Evolutionary conservation across 495 filamentous ascomycete species (phyloP).

Genomic region (Penicillium turbatum): DNA sequence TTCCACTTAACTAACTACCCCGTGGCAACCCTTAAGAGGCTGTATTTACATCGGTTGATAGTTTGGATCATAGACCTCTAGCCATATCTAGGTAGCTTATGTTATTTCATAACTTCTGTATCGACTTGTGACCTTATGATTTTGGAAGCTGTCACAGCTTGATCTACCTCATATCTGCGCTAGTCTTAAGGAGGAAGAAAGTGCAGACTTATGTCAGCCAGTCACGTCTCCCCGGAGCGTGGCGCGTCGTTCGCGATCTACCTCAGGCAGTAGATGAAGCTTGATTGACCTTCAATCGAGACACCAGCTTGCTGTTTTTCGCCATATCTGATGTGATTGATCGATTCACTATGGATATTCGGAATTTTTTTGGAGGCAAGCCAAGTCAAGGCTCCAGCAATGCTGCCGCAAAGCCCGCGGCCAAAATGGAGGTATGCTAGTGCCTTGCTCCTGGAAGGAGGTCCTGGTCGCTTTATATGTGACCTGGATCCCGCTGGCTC

Average conservation of each 20-base stretch:
- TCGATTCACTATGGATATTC: constrained; percentile 64
- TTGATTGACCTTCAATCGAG: constrained; percentile 2
- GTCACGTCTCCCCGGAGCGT: constrained; percentile 32
- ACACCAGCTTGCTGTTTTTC: not conserved
- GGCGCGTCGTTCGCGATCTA: constrained; percentile 26
- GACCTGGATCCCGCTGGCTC: not conserved
- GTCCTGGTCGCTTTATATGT: not conserved
- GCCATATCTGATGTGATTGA: not conserved
- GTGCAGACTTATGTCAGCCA: constrained; percentile 30
- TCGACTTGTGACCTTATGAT: no score
- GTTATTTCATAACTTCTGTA: no score
- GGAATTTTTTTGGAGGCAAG: constrained; percentile 70
- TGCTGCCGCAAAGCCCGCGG: constrained; percentile 28
- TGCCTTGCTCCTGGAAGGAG: not conserved
- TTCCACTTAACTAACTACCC: no score
- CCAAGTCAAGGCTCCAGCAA: constrained; percentile 29
- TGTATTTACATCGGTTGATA: no score
- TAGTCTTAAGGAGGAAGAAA: not conserved
- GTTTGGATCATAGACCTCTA: no score
- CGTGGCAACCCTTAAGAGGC: no score
- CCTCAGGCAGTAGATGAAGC: constrained; percentile 5
- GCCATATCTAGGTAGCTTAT: no score
- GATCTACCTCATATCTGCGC: not conserved
- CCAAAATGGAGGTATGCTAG: constrained; percentile 40
- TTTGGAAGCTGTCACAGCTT: no score